Conservation (phyloP, 495 filamentous ascomycete genomes). For the Astrothelium macrocarpum region DNA sequence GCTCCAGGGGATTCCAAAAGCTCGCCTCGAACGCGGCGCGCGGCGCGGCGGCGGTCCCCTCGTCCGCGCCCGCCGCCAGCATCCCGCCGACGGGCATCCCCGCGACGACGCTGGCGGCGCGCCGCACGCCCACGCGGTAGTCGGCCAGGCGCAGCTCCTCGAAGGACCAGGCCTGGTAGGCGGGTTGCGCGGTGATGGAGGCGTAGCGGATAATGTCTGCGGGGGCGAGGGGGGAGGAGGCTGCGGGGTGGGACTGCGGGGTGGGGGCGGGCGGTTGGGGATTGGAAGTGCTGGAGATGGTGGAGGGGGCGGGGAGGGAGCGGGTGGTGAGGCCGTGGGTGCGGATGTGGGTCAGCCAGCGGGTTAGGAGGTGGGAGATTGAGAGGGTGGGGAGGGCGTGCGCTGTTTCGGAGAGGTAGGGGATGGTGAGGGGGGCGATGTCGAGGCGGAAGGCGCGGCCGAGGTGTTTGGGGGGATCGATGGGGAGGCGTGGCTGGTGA, state of each 20-base stretch:
- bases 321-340: background rate
- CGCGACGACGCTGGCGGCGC: no score
- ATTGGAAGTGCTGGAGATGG: background rate
- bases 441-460: background rate
- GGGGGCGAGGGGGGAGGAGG: background rate
- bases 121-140: constrained; percentile 40
- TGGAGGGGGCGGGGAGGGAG: background rate
- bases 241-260: constrained; percentile 16
- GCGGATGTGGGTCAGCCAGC: background rate
- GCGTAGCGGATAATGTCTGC: constrained; percentile 45
- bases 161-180: constrained; percentile 76
- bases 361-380: background rate
- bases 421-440: background rate
- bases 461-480: background rate
- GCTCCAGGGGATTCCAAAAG: background rate
- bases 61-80: background rate
- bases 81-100: background rate
- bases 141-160: constrained; percentile 84
- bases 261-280: constrained; percentile 1
- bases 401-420: background rate
- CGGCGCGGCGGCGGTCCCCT: background rate
- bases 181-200: constrained; percentile 70
- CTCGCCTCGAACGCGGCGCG: background rate
- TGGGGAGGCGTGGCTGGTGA: background rate
- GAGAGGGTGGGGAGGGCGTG: background rate